Evolutionary conservation across 2,329 filamentous ascomycete genomes (phyloP).

Genomic region (Botrytis pseudocinerea): DNA sequence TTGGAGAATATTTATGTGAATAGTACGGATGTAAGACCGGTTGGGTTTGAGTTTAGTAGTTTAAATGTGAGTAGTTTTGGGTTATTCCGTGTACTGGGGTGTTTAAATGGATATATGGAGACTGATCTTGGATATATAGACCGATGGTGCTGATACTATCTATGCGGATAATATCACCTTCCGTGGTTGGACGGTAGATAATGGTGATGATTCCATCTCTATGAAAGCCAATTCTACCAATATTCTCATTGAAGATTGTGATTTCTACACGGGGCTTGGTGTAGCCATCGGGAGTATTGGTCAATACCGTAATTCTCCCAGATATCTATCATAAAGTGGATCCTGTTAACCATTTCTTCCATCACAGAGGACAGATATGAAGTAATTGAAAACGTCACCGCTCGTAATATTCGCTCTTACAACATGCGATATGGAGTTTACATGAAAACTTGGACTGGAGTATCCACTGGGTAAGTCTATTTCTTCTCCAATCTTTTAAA

Average conservation of each 20-base stretch:
- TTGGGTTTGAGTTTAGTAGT: slow-evolving; percentile 21
- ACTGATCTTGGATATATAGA: slow-evolving; percentile 47
- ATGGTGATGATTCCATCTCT: slow-evolving; percentile 56
- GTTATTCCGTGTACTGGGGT: too few species aligned
- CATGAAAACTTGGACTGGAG: slow-evolving; percentile 60
- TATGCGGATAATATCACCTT: slow-evolving; percentile 54
- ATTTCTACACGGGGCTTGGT: slow-evolving; percentile 52
- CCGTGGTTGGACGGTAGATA: slow-evolving; percentile 51
- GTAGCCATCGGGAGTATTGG: slow-evolving; percentile 60
- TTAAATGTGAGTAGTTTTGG: slow-evolving; percentile 3
- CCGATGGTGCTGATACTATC: slow-evolving; percentile 53
- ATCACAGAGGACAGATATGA: slow-evolving; percentile 45
- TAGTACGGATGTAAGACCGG: slow-evolving; percentile 41
- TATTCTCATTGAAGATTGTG: slow-evolving; percentile 51
- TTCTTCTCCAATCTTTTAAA: background rate
- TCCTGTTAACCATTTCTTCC: background rate
- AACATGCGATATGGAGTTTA: slow-evolving; percentile 46
- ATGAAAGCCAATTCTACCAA: slow-evolving; percentile 58
- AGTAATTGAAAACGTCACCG: slow-evolving; percentile 51
- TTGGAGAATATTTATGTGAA: slow-evolving; percentile 56
- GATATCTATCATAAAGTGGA: too few species aligned
- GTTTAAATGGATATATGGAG: slow-evolving; percentile 19
- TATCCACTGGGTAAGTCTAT: slow-evolving; percentile 43
- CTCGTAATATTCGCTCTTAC: slow-evolving; percentile 48
- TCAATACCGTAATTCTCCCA: slow-evolving; percentile 46